phyloP scores from a whole-genome alignment of 163 green algal genomes.

The Coccomyxa subellipsoidea region DNA sequence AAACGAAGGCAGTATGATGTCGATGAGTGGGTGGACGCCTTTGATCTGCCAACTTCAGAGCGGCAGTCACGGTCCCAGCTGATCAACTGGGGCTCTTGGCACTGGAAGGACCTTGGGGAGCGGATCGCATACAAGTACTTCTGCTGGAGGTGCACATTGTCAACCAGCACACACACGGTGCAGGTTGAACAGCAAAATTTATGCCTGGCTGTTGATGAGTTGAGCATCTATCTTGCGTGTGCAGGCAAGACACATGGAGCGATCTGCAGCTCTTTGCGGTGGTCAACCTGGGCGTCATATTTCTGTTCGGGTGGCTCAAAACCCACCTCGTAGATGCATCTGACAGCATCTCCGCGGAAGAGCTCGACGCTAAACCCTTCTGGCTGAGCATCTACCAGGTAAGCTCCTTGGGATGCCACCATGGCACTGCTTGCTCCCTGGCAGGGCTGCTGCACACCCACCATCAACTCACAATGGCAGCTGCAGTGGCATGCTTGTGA shows the following conservation, averaged over 20 bases:
- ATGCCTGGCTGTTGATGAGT: no score
- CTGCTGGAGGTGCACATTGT: conserved; percentile 17
- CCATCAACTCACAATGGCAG: no score
- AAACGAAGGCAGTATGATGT: neutral
- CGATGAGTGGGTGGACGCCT: conserved; percentile 3
- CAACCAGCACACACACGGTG: no score
- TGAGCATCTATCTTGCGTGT: no score
- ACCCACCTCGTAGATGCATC: conserved; percentile 14
- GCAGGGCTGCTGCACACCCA: no score
- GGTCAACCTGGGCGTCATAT: conserved; percentile 35
- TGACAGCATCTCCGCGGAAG: conserved; percentile 6
- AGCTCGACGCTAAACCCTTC: neutral
- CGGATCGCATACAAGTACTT: conserved; percentile 25
- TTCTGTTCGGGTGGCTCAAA: conserved; percentile 27
- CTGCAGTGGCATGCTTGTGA: no score
- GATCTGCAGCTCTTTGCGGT: conserved; percentile 50
- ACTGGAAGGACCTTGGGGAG: neutral
- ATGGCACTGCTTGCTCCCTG: neutral
- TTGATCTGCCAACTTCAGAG: neutral
- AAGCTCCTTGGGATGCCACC: no score
- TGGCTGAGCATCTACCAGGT: conserved; percentile 40
- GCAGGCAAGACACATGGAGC: conserved; percentile 40
- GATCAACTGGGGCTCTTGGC: neutral
- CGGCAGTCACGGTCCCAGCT: neutral
- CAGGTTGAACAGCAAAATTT: no score